These are phyloP conservation scores for Auricularia heimuer DNA, from an alignment of 768 basidiomycete species.

Conservation along the genomic window DNA sequence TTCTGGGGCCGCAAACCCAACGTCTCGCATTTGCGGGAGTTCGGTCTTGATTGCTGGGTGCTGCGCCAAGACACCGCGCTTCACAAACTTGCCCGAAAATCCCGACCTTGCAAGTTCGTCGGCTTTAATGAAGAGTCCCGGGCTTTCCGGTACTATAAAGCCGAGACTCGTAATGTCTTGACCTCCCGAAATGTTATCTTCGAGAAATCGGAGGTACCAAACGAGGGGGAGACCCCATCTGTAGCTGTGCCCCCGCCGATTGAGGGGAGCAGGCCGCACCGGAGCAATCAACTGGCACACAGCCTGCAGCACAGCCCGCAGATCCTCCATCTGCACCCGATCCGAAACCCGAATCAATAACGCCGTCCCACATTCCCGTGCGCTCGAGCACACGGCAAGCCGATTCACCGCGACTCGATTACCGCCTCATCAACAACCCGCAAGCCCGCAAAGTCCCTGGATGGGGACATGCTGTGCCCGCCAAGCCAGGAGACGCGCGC, in stretches of 20 bases:
- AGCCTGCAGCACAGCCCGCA: not conserved
- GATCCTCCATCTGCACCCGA: not conserved
- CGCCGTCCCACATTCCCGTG: not conserved
- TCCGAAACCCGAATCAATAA: not conserved
- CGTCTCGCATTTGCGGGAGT: constrained; percentile 15
- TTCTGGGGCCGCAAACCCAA: constrained; percentile 17
- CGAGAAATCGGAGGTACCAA: not conserved
- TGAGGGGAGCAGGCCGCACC: not conserved
- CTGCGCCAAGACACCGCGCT: not conserved
- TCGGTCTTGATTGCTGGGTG: constrained; percentile 14
- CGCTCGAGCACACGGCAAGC: not conserved
- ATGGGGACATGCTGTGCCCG: not conserved
- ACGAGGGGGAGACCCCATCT: too few species aligned
- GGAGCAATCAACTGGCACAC: not conserved
- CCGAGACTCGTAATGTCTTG: not conserved
- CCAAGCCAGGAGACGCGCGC: not conserved
- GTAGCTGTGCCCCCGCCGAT: not conserved
- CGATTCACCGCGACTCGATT: not conserved
- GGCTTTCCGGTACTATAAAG: not conserved
- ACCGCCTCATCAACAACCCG: not conserved
- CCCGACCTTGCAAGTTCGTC: not conserved
- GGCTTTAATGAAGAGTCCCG: not conserved
- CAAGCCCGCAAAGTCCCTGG: not conserved
- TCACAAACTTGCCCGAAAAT: not conserved
- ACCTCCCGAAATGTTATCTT: not conserved